phyloP scores from a whole-genome alignment of 768 basidiomycete genomes.

The Mycena haematopus region DNA sequence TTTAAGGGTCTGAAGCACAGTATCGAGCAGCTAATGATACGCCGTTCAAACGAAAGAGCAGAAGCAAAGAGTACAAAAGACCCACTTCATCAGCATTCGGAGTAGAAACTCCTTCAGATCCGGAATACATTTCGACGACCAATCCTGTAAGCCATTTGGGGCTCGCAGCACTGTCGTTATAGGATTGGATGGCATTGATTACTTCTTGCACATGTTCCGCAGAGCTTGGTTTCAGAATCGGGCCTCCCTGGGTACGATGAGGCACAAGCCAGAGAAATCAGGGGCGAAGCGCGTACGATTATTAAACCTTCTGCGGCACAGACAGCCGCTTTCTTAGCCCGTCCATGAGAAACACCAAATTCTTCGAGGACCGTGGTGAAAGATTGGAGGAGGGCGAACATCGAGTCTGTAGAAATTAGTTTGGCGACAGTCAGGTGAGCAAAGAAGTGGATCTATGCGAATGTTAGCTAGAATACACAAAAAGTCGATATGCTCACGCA shows the following conservation, averaged over 20 bases:
- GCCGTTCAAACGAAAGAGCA: conserved; percentile 9
- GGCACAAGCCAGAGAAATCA: background rate
- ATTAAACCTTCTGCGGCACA: conserved; percentile 85
- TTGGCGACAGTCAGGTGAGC: conserved; percentile 82
- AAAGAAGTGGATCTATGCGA: conserved; percentile 86
- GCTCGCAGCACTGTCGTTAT: conserved; percentile 64
- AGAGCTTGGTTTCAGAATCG: conserved; percentile 64
- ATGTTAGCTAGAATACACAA: conserved; percentile 19
- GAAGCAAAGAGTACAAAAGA: background rate
- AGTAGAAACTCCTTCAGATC: conserved; percentile 43
- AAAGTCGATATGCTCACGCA: conserved; percentile 61
- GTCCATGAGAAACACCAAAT: conserved; percentile 85
- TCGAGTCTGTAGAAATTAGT: conserved; percentile 77
- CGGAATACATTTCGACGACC: conserved; percentile 57
- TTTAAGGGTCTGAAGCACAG: conserved; percentile 66
- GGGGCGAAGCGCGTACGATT: conserved; percentile 51
- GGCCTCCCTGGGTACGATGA: conserved; percentile 61
- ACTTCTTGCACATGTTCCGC: conserved; percentile 68
- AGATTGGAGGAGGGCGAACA: conserved; percentile 81
- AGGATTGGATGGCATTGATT: conserved; percentile 73
- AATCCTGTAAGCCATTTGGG: conserved; percentile 75
- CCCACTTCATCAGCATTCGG: conserved; percentile 70
- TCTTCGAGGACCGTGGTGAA: conserved; percentile 89
- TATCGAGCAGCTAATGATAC: conserved; percentile 70
- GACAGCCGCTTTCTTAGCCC: conserved; percentile 80